Conservation (phyloP, 768 basidiomycete genomes). For the Panellus pusillus region DNA sequence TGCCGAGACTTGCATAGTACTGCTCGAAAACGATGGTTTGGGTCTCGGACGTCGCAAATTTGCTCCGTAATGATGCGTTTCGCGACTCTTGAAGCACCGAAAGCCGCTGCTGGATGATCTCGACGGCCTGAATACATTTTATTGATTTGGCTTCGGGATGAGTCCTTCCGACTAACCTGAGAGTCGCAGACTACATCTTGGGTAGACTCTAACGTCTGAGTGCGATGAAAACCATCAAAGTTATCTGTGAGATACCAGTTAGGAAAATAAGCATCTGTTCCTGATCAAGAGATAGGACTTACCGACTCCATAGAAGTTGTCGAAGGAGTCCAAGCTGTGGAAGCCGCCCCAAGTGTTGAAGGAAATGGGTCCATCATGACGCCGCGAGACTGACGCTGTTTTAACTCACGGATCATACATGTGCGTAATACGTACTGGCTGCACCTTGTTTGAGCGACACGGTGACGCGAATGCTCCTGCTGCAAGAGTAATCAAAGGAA, state of each 20-base stretch:
- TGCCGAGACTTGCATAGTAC: conserved; percentile 38
- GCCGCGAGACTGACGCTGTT: conserved; percentile 6
- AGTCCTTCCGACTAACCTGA: conserved; percentile 6
- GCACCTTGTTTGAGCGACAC: conserved; percentile 20
- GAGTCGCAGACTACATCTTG: conserved; percentile 41
- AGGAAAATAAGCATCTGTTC: no score
- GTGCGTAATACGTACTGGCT: neutral
- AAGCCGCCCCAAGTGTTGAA: conserved; percentile 39
- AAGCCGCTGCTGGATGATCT: conserved; percentile 47
- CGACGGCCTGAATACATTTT: conserved; percentile 21
- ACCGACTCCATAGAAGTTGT: conserved; percentile 43
- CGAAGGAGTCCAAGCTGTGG: conserved; percentile 38
- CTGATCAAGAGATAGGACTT: neutral
- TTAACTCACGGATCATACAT: neutral
- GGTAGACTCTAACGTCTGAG: conserved; percentile 33
- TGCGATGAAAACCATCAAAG: conserved; percentile 40
- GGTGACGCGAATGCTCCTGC: conserved; percentile 33
- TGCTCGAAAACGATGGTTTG: conserved; percentile 47
- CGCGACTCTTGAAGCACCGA: conserved; percentile 47
- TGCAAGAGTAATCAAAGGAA: conserved; percentile 31
- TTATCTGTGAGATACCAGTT: conserved; percentile 26
- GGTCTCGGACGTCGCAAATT: conserved; percentile 50
- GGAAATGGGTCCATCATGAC: conserved; percentile 14
- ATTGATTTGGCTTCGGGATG: no score
- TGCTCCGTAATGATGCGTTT: conserved; percentile 49